Base-by-base conservation (phyloP, 106 monocot genomes). In the Gastrodia elata region DNA sequence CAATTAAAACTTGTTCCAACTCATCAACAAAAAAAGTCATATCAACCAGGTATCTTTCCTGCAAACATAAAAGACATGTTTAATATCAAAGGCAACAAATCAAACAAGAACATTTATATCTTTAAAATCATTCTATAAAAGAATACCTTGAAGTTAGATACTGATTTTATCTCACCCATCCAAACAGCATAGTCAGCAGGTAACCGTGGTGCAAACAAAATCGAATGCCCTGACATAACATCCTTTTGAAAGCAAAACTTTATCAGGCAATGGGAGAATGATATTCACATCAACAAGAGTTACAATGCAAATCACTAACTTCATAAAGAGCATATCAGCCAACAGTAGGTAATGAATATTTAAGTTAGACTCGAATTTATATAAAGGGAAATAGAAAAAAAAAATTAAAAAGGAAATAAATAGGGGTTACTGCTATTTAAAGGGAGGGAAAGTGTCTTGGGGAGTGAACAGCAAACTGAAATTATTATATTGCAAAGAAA, bases 161-260 rank as follows among this genome's bases (percentile, higher is more conserved):
- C 74, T 42, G 84, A 71, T 64, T 97, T 93, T 76, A 97, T 97
- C 84, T 97, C 80, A 70, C 97, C 97, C 83, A 97, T 38, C 97
- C 97, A 97, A 80, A 97, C 90, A 80, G 97, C 92, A 97, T 97
- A 97, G 22, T 90, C 88, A 78, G 83, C 80, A 73, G 97, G 84
- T 68, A 97, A 86, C 73, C 93, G 85, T 80, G 97, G 97, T 55
- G 81, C 85, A 82, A 97, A 97, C 43, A 97, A 57, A 77, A 81
- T 77, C 58, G 97, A 93, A 58, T 87, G 73, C n/a, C 97, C 93
- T 74, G 92, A 86, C 1, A 74, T 68, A 77, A 93, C 71, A 70
- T 97, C 93, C 97, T 97, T n/a, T 84, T 2, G 38, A 39, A 82
- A 78, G 26, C 6, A 76, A 71, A 43, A 48, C 37, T 25, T 28